These are phyloP conservation scores for Hypoxylon sp. DNA, from an alignment of 2,329 filamentous ascomycete genomes.

Conservation along the genomic window DNA sequence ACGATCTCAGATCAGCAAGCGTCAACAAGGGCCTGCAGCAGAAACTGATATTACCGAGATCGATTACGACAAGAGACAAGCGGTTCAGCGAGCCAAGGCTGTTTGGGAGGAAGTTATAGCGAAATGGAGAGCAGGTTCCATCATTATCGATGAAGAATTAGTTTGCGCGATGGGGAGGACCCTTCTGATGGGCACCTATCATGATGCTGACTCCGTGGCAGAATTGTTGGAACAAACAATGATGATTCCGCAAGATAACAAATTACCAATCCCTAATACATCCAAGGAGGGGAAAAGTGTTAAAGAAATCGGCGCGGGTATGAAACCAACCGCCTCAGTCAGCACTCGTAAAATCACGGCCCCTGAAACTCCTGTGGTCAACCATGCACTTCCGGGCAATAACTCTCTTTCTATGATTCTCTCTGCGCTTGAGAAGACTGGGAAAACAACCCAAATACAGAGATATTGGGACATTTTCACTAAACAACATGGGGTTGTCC, in stretches of 20 bases:
- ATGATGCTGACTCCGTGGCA: constrained; percentile 80
- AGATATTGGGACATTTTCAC: constrained; percentile 86
- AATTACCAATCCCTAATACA: constrained; percentile 47
- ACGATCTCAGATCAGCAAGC: constrained; percentile 61
- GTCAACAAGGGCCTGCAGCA: constrained; percentile 49
- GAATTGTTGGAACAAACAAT: constrained; percentile 86
- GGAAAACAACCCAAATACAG: constrained; percentile 73
- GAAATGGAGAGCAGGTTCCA: constrained; percentile 80
- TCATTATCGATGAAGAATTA: constrained; percentile 83
- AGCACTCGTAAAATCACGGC: constrained; percentile 28
- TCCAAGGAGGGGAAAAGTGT: neutral
- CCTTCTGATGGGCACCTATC: constrained; percentile 74
- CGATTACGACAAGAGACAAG: constrained; percentile 58
- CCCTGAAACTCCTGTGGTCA: constrained; percentile 43
- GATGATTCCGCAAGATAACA: constrained; percentile 73
- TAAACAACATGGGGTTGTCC: constrained; percentile 70
- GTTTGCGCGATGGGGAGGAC: constrained; percentile 86
- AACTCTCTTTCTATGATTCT: constrained; percentile 80
- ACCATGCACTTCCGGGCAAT: constrained; percentile 63
- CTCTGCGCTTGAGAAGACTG: constrained; percentile 72
- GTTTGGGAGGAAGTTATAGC: constrained; percentile 86
- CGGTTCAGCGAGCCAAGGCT: constrained; percentile 76
- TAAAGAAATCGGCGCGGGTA: neutral
- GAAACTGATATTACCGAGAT: constrained; percentile 51
- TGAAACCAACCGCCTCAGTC: neutral